A percentile compares a stretch with the other conserved stretches of the same genome.
These are phyloP conservation scores for Sphagnum fallax DNA, from an alignment of 228 moss, liverwort and hornwort species.

Conservation along the genomic window DNA sequence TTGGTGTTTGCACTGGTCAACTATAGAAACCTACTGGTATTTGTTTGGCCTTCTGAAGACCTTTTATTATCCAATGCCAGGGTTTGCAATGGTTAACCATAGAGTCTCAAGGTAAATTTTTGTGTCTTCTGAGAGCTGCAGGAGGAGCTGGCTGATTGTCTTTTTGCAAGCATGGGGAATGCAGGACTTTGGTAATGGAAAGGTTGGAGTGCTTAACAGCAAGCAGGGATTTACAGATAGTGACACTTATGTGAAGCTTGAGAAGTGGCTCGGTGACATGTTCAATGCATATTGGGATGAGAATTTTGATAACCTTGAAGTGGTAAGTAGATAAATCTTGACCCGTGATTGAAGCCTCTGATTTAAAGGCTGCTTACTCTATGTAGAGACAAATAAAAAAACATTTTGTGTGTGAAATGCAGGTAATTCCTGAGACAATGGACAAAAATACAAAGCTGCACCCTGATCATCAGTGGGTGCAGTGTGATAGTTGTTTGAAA, in stretches of 20 bases:
- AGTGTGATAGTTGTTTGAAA: constrained; percentile 75
- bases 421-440: constrained; percentile 27
- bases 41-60: not conserved
- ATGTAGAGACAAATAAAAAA: not conserved
- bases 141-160: not conserved
- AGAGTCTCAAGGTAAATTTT: not conserved
- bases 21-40: not conserved
- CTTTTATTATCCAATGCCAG: not conserved
- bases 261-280: constrained; percentile 54
- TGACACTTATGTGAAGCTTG: constrained; percentile 61
- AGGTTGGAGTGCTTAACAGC: constrained; percentile 68
- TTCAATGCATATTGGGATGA: constrained; percentile 71
- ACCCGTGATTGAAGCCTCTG: not conserved
- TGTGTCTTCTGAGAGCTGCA: not conserved
- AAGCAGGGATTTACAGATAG: constrained; percentile 86
- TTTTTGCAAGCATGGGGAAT: not conserved
- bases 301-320: constrained; percentile 34
- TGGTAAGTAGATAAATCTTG: constrained; percentile 30
- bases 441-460: constrained; percentile 22
- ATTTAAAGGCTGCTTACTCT: not conserved
- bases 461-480: constrained; percentile 67
- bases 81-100: not conserved
- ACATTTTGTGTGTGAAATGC: constrained; percentile 5
- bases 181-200: constrained; percentile 54
- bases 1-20: not conserved